Base-by-base conservation (phyloP, 2,329 filamentous ascomycete species). In the Fusarium brachygibbosum region DNA sequence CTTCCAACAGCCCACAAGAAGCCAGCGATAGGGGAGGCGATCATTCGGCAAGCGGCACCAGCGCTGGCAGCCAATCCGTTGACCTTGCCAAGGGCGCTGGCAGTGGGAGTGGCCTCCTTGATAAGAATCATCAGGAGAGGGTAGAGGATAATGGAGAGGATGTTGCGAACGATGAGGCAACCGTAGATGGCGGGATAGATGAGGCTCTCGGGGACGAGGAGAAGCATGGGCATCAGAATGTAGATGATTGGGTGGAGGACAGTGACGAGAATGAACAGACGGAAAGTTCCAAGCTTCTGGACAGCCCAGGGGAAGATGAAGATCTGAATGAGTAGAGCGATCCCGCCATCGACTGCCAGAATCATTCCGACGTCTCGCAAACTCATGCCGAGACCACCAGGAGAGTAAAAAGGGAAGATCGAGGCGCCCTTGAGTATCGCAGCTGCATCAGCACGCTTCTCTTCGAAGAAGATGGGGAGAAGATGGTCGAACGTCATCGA, bases 401-500 rank as follows among this genome's bases (percentile, higher is more conserved):
- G 84, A 1, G 85, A 87, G 75, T 86, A 85, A 40, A 92, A 82
- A 3, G 78, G 82, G 70, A 80, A 85, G 41, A 76, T 74, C n/a
- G 74, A 60, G 51, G 70, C 63, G 46, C 70, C 40, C n/a, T 70
- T 71, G 41, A 78, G 64, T 25, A 80, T 68, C 8, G 82, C 76
- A 41, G 82, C 78, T 45, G 82, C 76, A 28, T 79, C 76, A 66
- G 80, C 81, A 31, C 87, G 86, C 40, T 89, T 85, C 73, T 97
- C 94, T 78, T 98, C 94, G 52, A 97, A 88, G 80, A 97, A 98
- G 63, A 98, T 97, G 10, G 94, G 94, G 55, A 97, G 85, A 1
- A 98, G 86, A 77, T 97, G 93, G 76, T 98, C 95, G 79, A 93
- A 98, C 1, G 92, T 94, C 94, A 98, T 98, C 37, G 91, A 93